These are phyloP conservation scores for Sugiyamaella floridensis DNA, from an alignment of 805 yeast species.

Conservation along the genomic window DNA sequence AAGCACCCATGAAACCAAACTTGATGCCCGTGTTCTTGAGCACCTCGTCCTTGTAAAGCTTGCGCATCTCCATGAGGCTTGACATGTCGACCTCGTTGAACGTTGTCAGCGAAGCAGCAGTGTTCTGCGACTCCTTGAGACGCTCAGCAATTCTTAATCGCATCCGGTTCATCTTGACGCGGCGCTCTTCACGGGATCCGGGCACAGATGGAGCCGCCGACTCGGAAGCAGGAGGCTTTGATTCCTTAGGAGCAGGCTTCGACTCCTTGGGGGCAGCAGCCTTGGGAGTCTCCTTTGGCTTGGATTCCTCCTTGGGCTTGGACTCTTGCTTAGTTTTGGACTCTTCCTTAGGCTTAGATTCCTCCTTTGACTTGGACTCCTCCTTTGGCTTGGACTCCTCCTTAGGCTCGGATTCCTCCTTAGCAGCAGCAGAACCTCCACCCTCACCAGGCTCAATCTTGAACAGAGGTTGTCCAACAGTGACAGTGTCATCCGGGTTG, in stretches of 20 bases:
- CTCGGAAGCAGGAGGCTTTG: conserved; percentile 32
- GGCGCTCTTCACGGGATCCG: conserved; percentile 79
- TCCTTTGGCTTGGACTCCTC: conserved; percentile 19
- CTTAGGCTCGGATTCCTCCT: conserved; percentile 23
- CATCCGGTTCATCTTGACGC: conserved; percentile 99
- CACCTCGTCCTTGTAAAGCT: conserved; percentile 92
- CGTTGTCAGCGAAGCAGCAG: conserved; percentile 96
- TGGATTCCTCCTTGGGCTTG: conserved; percentile 4
- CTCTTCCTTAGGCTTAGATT: conserved; percentile 22
- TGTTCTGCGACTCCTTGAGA: conserved; percentile 97
- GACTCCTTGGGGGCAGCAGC: conserved; percentile 33
- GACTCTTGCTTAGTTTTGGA: conserved; percentile 31
- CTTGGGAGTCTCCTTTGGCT: conserved; percentile 29
- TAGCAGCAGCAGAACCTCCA: conserved; percentile 30
- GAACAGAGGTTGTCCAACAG: conserved; percentile 88
- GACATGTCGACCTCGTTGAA: conserved; percentile 98
- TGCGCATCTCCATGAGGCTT: conserved; percentile 85
- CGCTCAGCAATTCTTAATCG: conserved; percentile 98
- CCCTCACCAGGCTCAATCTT: conserved; percentile 76
- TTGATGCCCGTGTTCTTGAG: conserved; percentile 89
- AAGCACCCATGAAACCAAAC: conserved; percentile 98
- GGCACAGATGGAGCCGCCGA: conserved; percentile 33
- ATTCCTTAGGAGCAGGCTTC: conserved; percentile 26
- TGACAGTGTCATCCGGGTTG: conserved; percentile 83
- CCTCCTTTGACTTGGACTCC: conserved; percentile 23